Base-by-base conservation (phyloP, 352 stramenopile species). In the Phytophthora podocarpi region DNA sequence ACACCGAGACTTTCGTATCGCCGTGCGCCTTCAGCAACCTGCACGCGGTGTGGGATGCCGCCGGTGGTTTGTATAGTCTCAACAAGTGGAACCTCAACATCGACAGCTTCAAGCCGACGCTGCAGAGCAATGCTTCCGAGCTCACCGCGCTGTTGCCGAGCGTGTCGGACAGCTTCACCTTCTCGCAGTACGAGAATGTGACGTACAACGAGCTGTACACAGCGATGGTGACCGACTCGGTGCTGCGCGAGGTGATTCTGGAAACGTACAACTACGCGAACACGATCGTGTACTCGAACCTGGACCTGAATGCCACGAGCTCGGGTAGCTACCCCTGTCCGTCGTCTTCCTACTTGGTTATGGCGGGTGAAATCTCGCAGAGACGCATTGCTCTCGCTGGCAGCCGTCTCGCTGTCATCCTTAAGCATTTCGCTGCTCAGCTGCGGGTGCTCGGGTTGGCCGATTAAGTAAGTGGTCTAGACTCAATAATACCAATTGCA, bases 11-110 rank as follows among this genome's bases (percentile, higher is more conserved):
- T 21, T 90, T 92, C 36, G 46, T 32, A 21, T 60, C 50, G 5
- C 72, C 78, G 4, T 92, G 82, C 34, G 68, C 41, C 4, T 78
- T 77, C 59, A 73, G 57, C 35, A 92, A 92, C 77, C 54, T 89
- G 26, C 82, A 92, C 61, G 76, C 78, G 3, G 59, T 89, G 13
- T 91, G 76, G 73, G 82, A 91, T 24, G 68, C 65, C 9, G 78
- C 71, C n/a, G 80, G 72, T 16, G 82, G 82, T 11, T 40, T 78
- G 12, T 80, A 78, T 59, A 74, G 59, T 24, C 37, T 72, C 26
- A 86, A 82, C 65, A 79, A 90, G 57, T 91, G 82, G 82, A 51
- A 52, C 10, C 41, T 70, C 6, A 62, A 63, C 42, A 68, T 72
- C 32, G 51, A 69, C 34, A 41, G 24, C 42, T 67, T 75, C 51